Evolutionary conservation across 2,329 filamentous ascomycete species (phyloP).

Genomic region (Sordariomycetes sp.): DNA sequence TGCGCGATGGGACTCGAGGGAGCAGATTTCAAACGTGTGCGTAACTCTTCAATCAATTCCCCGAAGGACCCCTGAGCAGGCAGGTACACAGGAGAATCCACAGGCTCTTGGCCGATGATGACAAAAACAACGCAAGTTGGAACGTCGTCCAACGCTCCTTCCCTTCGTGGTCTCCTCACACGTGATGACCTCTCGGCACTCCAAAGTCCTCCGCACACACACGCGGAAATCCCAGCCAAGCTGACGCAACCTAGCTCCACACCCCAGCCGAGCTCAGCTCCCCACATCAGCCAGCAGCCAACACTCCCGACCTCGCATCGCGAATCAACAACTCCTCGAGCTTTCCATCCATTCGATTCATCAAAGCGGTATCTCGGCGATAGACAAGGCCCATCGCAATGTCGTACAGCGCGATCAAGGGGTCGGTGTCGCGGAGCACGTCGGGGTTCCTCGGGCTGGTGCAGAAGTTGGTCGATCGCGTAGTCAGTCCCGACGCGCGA

Average conservation of each 20-base stretch:
- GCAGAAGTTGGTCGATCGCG: conserved; percentile 30
- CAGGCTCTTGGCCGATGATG: not conserved
- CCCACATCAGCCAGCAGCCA: not conserved
- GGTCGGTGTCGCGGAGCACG: conserved; percentile 18
- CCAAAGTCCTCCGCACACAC: no score
- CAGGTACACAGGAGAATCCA: no score
- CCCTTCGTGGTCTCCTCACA: not conserved
- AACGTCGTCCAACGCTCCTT: not conserved
- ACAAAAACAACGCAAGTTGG: not conserved
- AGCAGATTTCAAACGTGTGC: no score
- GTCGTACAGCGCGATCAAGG: conserved; percentile 11
- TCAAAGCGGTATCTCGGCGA: not conserved
- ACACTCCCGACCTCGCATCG: not conserved
- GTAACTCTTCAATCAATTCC: no score
- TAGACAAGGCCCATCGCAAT: not conserved
- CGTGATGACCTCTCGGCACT: not conserved
- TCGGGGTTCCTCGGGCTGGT: conserved; percentile 23
- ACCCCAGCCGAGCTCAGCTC: not conserved
- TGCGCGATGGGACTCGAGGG: no score
- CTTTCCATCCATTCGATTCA: not conserved
- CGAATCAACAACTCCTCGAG: not conserved
- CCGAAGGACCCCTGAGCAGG: no score
- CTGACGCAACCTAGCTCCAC: not conserved
- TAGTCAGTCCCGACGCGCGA: conserved; percentile 47
- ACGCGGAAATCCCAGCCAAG: not conserved